phyloP scores from a whole-genome alignment of 73 alveolate genomes.

The Tetrahymena thermophila region DNA sequence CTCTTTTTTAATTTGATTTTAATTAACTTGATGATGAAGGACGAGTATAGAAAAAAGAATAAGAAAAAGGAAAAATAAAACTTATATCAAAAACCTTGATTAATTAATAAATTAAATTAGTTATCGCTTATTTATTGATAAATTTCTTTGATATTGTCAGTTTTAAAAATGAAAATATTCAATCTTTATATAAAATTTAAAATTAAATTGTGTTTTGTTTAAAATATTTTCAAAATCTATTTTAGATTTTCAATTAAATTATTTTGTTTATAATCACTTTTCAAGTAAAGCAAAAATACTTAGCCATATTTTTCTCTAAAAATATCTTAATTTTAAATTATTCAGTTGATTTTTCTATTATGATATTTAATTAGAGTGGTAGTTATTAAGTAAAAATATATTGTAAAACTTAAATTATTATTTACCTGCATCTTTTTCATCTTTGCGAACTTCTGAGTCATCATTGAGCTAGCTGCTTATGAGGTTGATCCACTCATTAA shows the following conservation, averaged over 20 bases:
- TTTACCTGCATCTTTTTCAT: conserved; percentile 38
- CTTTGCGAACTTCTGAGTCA: conserved; percentile 20
- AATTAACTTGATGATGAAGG: neutral
- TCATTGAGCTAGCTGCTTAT: conserved; percentile 19
- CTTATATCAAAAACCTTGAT: neutral
- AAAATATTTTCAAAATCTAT: too few species aligned
- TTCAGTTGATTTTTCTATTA: neutral
- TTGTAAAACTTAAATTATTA: neutral
- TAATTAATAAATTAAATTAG: neutral
- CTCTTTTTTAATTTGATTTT: neutral
- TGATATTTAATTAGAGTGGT: neutral
- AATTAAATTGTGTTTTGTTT: too few species aligned
- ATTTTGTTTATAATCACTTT: too few species aligned
- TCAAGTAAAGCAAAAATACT: neutral
- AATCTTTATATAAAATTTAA: too few species aligned
- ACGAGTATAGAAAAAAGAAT: neutral
- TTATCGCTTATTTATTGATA: neutral
- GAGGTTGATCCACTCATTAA: conserved; percentile 23
- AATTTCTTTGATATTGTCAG: neutral
- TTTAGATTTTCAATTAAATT: too few species aligned
- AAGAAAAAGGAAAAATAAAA: neutral
- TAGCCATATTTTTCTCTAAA: neutral
- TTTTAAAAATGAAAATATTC: too few species aligned
- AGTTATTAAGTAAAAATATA: neutral
- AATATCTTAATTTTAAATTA: neutral